These are phyloP conservation scores for Serendipita sp. DNA, from an alignment of 768 basidiomycete genomes.

Conservation along the genomic window DNA sequence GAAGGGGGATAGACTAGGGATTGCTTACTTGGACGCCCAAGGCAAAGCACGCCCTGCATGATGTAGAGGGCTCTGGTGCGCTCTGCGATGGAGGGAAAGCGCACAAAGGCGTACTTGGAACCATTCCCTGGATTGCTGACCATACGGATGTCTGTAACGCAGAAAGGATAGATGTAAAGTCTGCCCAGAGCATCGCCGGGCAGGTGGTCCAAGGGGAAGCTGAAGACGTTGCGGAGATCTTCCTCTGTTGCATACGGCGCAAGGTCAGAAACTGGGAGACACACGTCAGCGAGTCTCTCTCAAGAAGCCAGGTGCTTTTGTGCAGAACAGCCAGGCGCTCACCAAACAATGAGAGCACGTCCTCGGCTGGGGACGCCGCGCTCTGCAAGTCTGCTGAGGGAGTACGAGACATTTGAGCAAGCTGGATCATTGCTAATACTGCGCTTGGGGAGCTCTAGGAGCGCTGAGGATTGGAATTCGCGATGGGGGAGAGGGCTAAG, in stretches of 20 bases:
- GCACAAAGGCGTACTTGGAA: neutral
- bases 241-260: neutral
- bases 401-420: neutral
- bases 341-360: neutral
- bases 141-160: neutral
- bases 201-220: neutral
- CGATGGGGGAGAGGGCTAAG: neutral
- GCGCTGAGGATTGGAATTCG: neutral
- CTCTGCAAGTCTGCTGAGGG: neutral
- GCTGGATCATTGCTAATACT: neutral
- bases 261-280: neutral
- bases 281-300: neutral
- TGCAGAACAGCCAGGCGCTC: neutral
- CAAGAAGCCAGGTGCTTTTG: neutral
- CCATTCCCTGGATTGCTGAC: neutral
- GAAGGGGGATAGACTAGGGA: neutral
- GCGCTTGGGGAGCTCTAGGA: neutral
- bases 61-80: slow-evolving; percentile 1
- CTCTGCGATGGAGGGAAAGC: neutral
- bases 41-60: slow-evolving; percentile 1
- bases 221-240: neutral
- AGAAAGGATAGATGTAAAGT: neutral
- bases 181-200: neutral
- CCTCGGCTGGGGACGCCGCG: neutral
- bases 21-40: neutral